Base-by-base conservation (phyloP, 345 rosid genomes). In the Euphorbia peplus region DNA sequence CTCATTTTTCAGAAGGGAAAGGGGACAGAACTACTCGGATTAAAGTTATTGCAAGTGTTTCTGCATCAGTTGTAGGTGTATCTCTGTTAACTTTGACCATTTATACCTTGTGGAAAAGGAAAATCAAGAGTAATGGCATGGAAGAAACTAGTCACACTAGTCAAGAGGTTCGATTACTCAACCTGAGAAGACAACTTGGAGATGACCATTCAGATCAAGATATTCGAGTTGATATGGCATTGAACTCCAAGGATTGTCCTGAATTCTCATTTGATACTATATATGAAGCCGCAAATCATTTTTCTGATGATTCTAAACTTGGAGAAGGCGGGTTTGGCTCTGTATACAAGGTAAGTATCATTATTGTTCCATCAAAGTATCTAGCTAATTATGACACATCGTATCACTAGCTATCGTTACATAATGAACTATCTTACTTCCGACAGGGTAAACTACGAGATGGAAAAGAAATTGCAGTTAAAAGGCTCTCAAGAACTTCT, bases 251-350 rank as follows among this genome's bases (percentile, higher is more conserved):
- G 12, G 80, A 81, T n/a, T 26, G 71, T 5, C 66, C 76, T 53
- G n/a, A 37, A 8, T 64, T 83, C 35, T 77, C 55, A 0, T 67
- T 81, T 14, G 67, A 57, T 26, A 18, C 58, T 0, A n/a, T 74
- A n/a, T 16, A 41, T 0, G 46, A 70, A 19, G 83, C 87, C 10
- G 79, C 85, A 10, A n/a, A 68, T 0, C 19, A 74, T 25, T 79
- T 81, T 35, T 56, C 69, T 26, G 21, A 58, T 16, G 80, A 72
- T 51, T 71, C 76, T 57, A 81, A 81, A 63, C 84, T 83, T 7
- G 84, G 83, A 50, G 81, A 81, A 76, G 87, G 87, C 0, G 83
- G 87, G 13, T 83, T 81, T 30, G 84, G 84, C n/a, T 70, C 84
- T 1, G 83, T 81, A 8, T 83, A 76, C 70, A 81, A 81, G 84